A percentile compares a stretch with the other conserved stretches of the same genome.
Evolutionary conservation across 2,329 filamentous ascomycete genomes (phyloP).

Genomic region (Triangularia verruculosa): DNA sequence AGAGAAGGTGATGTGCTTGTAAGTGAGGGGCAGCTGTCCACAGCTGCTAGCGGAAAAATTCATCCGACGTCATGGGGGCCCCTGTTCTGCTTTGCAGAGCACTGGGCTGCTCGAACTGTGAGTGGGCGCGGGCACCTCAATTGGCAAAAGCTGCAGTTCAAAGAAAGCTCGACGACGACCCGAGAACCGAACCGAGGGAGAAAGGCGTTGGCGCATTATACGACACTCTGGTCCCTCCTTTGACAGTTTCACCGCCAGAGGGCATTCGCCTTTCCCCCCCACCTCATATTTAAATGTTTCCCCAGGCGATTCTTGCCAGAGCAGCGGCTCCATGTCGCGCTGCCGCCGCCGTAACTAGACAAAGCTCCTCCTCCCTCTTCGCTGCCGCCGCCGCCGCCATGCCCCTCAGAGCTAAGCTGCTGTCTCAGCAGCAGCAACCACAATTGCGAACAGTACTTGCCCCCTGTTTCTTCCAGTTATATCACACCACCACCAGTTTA

Average conservation of each 20-base stretch:
- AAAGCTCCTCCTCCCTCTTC: neutral
- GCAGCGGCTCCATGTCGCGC: constrained; percentile 47
- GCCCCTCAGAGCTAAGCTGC: constrained; percentile 77
- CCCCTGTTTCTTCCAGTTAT: neutral
- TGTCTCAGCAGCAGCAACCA: constrained; percentile 47
- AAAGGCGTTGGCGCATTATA: constrained; percentile 16
- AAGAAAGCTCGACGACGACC: neutral
- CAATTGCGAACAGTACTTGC: neutral
- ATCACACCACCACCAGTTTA: neutral
- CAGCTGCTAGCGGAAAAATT: constrained; percentile 12
- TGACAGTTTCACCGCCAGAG: constrained; percentile 17
- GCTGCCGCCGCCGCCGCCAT: no score
- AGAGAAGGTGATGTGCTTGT: neutral
- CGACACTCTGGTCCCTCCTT: constrained; percentile 1
- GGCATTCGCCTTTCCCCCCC: neutral
- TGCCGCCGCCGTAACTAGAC: constrained; percentile 29
- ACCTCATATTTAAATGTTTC: constrained; percentile 47
- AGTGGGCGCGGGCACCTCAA: constrained; percentile 23
- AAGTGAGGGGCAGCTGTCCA: constrained; percentile 8
- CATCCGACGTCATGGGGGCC: constrained; percentile 14
- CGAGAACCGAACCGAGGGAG: constrained; percentile 13
- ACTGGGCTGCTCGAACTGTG: constrained; percentile 4
- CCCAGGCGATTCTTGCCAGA: constrained; percentile 46
- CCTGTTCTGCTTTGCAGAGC: neutral
- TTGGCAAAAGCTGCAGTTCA: constrained; percentile 15